Conservation (phyloP, 257 asterid genomes). For the Penstemon barbatus region DNA sequence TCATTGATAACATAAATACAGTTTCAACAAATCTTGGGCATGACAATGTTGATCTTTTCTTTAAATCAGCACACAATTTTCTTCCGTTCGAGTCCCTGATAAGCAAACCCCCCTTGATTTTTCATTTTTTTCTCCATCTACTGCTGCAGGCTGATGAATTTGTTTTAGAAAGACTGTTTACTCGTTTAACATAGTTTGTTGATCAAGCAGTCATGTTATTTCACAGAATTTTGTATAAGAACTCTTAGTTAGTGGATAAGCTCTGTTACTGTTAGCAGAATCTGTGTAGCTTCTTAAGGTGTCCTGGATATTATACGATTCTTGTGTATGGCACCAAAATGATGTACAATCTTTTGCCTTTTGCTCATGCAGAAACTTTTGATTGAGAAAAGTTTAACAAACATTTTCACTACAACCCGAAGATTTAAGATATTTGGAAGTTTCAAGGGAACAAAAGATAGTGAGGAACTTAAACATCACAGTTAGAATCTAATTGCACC, state of each 20-base stretch:
- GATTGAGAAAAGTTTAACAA: too few relatives aligned
- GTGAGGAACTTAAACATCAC: too few relatives aligned
- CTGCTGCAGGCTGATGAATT: background rate
- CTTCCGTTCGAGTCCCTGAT: background rate
- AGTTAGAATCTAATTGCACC: too few relatives aligned
- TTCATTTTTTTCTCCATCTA: background rate
- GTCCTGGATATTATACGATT: too few relatives aligned
- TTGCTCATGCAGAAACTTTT: too few relatives aligned
- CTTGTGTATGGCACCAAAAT: too few relatives aligned
- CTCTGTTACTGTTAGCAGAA: background rate
- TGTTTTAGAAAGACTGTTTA: background rate
- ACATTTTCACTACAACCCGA: too few relatives aligned
- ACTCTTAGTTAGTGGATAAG: background rate
- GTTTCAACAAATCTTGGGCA: background rate
- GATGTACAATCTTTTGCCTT: too few relatives aligned
- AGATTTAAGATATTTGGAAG: too few relatives aligned
- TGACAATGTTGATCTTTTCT: background rate
- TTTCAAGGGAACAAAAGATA: too few relatives aligned
- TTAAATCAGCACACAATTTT: background rate
- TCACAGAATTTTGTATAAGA: too few relatives aligned
- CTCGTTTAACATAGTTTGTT: background rate
- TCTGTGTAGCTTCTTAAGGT: too few relatives aligned
- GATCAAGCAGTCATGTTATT: background rate
- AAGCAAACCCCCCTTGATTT: background rate
- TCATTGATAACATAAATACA: background rate